A percentile compares a stretch with the other conserved stretches of the same genome.
Evolutionary conservation across 495 filamentous ascomycete species (phyloP).

Genomic region (Penicillium tannophilum): DNA sequence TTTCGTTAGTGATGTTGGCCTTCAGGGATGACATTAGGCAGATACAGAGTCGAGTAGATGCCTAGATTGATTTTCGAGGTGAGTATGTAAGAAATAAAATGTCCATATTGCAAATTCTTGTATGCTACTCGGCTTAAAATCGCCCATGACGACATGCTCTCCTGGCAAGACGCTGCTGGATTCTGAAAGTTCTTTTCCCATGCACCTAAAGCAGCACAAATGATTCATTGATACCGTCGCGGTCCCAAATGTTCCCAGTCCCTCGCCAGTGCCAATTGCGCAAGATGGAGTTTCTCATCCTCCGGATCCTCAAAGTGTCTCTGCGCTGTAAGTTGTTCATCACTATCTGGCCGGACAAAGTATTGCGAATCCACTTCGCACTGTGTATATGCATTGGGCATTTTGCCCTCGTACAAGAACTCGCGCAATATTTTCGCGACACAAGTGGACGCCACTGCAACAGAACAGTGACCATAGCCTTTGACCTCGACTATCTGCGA

Average conservation of each 20-base stretch:
- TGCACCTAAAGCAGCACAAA: too few relatives aligned
- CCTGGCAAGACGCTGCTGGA: too few relatives aligned
- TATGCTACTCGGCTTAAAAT: not conserved
- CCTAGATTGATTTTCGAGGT: not conserved
- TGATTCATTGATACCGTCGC: too few relatives aligned
- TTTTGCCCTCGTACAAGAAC: conserved; percentile 39
- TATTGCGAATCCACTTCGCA: conserved; percentile 38
- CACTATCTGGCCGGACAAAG: conserved; percentile 30
- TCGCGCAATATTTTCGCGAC: conserved; percentile 34
- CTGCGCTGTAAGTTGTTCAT: conserved; percentile 8
- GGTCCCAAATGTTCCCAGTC: conserved; percentile 5
- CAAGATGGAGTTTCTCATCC: conserved; percentile 17
- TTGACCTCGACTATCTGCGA: conserved; percentile 44
- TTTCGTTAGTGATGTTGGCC: not conserved
- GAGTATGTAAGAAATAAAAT: not conserved
- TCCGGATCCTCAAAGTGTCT: conserved; percentile 16
- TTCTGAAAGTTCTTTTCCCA: too few relatives aligned
- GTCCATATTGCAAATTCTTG: not conserved
- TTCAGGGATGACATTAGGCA: conserved; percentile 4
- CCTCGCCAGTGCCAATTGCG: conserved; percentile 13
- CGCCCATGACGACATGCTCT: too few relatives aligned
- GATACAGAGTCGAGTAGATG: conserved; percentile 3
- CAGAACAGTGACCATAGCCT: conserved; percentile 47
- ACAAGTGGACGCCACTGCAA: conserved; percentile 44
- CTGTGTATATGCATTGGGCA: conserved; percentile 34